Conservation (phyloP, 148 eudicot species). For the Nyssa sinensis region DNA sequence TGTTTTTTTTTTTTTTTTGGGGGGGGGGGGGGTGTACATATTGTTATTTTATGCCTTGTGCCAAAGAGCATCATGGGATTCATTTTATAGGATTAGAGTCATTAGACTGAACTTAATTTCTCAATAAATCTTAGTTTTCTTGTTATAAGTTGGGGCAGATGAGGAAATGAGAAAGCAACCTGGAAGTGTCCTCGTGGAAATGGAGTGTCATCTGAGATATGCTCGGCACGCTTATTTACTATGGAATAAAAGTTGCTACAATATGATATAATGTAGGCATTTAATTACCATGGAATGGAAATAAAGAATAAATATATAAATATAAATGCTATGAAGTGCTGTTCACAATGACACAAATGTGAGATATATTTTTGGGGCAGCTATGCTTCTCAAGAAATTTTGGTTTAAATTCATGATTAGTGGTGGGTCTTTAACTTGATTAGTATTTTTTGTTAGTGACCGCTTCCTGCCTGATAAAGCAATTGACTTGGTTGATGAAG, state of each 20-base stretch:
- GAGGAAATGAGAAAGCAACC: no score
- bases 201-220: not conserved
- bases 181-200: no score
- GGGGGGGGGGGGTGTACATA: no score
- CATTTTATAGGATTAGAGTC: not conserved
- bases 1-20: no score
- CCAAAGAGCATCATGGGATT: not conserved
- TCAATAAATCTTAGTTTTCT: no score
- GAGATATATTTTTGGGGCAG: not conserved
- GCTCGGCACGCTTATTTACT: not conserved
- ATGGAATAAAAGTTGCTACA: not conserved
- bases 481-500: slow-evolving; percentile 86
- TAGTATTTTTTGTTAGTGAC: slow-evolving; percentile 39
- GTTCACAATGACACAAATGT: not conserved
- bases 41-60: no score
- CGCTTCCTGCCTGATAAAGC: slow-evolving; percentile 91
- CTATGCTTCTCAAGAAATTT: not conserved
- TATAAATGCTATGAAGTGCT: not conserved
- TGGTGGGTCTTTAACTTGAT: not conserved
- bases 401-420: not conserved
- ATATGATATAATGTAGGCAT: not conserved
- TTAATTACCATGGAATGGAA: not conserved
- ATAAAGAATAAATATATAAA: no score
- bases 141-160: no score
- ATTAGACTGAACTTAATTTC: not conserved